phyloP scores from a whole-genome alignment of 805 yeast genomes.

The Monosporozyma servazzii region DNA sequence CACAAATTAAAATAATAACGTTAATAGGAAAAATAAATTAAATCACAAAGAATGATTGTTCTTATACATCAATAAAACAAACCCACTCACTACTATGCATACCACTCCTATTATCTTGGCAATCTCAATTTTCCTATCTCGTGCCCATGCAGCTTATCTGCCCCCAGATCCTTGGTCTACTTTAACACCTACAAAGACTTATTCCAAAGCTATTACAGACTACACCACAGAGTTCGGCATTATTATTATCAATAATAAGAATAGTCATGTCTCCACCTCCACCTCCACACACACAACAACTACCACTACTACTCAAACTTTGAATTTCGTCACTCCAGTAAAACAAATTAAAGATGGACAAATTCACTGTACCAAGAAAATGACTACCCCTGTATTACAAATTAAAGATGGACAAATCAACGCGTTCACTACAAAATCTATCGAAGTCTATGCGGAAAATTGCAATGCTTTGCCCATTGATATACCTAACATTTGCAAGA shows the following conservation, averaged over 20 bases:
- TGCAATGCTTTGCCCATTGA: slow-evolving; percentile 12
- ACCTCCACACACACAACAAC: no score
- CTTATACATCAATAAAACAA: no score
- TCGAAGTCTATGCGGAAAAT: slow-evolving; percentile 15
- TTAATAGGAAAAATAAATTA: no score
- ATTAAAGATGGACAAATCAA: slow-evolving; percentile 47
- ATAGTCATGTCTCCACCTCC: no score
- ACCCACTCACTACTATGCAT: not conserved
- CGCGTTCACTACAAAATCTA: slow-evolving; percentile 24
- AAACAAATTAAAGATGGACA: slow-evolving; percentile 42
- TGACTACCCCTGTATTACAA: slow-evolving; percentile 30
- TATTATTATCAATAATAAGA: slow-evolving; percentile 22
- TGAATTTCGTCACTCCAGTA: slow-evolving; percentile 3
- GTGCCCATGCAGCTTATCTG: slow-evolving; percentile 12
- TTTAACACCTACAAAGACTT: slow-evolving; percentile 32
- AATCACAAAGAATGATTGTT: no score
- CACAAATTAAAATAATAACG: no score
- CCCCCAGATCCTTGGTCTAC: slow-evolving; percentile 34
- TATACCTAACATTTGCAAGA: slow-evolving; percentile 32
- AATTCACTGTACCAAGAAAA: slow-evolving; percentile 30
- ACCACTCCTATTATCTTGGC: no score
- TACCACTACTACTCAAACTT: not conserved
- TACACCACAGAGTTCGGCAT: slow-evolving; percentile 34
- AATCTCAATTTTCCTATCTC: not conserved
- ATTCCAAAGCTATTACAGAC: slow-evolving; percentile 30